Conservation (phyloP, 129 eudicot species). For the Flaveria robusta region DNA sequence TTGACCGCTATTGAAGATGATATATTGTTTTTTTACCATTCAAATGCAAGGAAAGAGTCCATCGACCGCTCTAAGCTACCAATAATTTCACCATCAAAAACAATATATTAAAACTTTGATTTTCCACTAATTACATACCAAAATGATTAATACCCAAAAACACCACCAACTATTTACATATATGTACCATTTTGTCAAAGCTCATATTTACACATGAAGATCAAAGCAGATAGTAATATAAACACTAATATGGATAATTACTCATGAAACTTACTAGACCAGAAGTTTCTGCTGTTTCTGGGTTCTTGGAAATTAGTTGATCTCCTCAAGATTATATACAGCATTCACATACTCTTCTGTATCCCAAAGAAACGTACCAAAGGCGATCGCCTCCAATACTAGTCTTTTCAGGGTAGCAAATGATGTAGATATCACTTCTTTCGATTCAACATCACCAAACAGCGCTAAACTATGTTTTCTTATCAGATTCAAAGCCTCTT, state of each 20-base stretch:
- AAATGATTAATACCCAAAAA: background rate
- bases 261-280: slow-evolving; percentile 14
- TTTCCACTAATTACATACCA: background rate
- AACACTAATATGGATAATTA: slow-evolving; percentile 24
- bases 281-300: slow-evolving; percentile 12
- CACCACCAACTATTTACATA: background rate
- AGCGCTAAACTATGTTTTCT: slow-evolving; percentile 61
- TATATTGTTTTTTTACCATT: no score
- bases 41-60: no score
- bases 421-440: slow-evolving; percentile 66
- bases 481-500: slow-evolving; percentile 62
- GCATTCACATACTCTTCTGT: slow-evolving; percentile 59
- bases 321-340: slow-evolving; percentile 72
- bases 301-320: slow-evolving; percentile 23
- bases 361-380: slow-evolving; percentile 90
- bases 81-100: background rate
- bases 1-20: no score
- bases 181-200: slow-evolving; percentile 15
- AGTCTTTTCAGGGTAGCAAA: slow-evolving; percentile 74
- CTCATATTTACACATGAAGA: slow-evolving; percentile 18
- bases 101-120: background rate
- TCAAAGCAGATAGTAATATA: slow-evolving; percentile 9
- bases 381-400: slow-evolving; percentile 80
- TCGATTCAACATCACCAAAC: slow-evolving; percentile 55
- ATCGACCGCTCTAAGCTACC: no score